Evolutionary conservation across 2,329 filamentous ascomycete species (phyloP).

Genomic region (Diaporthe eres): DNA sequence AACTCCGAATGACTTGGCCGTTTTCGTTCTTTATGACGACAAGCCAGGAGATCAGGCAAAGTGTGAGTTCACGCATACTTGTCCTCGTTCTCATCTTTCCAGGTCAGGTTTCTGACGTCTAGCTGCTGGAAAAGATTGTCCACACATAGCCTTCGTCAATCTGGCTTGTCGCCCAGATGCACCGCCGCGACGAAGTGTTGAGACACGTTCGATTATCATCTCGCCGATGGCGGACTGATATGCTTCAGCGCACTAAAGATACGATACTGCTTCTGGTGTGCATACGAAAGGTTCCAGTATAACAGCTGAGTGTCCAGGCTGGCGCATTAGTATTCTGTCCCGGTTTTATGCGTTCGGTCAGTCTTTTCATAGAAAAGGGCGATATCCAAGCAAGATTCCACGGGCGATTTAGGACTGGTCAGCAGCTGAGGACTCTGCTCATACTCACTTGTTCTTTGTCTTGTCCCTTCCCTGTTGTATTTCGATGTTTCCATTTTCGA

Average conservation of each 20-base stretch:
- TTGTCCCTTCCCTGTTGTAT: not conserved
- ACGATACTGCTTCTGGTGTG: no score
- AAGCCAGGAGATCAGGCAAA: not conserved
- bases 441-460: not conserved
- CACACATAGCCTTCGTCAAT: not conserved
- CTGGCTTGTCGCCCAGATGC: not conserved
- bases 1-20: not conserved
- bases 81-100: accelerated
- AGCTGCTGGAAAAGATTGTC: not conserved
- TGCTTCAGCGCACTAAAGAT: not conserved
- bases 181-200: not conserved
- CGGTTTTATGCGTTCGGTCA: no score
- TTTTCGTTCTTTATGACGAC: not conserved
- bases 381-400: no score
- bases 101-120: not conserved
- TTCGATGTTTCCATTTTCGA: not conserved
- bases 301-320: no score
- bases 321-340: no score
- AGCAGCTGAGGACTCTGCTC: not conserved
- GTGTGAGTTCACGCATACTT: not conserved
- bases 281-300: no score
- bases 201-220: not conserved
- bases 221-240: not conserved
- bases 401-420: no score
- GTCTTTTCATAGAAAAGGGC: no score